Conservation (phyloP, 2,329 filamentous ascomycete species). For the Teratosphaeria nubilosa region DNA sequence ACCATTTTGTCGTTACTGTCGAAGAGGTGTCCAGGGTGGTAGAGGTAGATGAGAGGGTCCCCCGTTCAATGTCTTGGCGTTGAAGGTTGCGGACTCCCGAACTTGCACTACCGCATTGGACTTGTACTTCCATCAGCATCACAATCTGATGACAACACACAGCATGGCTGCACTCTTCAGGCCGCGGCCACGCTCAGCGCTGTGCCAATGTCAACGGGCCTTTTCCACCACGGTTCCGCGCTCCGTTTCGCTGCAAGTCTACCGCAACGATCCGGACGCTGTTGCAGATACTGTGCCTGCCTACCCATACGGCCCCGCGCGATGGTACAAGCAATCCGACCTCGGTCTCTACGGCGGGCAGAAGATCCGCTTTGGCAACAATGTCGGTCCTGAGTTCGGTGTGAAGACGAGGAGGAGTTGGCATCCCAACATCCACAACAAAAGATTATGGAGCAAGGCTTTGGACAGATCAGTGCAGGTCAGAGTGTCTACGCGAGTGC, state of each 20-base stretch:
- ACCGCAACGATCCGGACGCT: constrained; percentile 22
- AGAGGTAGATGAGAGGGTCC: neutral
- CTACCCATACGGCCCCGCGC: constrained; percentile 64
- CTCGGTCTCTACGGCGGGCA: constrained; percentile 43
- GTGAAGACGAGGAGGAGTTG: constrained; percentile 63
- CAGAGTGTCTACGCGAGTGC: constrained; percentile 58
- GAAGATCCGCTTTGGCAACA: constrained; percentile 71
- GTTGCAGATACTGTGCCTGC: constrained; percentile 28
- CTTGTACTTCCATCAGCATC: neutral
- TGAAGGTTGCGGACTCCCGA: neutral
- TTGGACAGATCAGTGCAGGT: constrained; percentile 56
- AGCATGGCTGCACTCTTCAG: constrained; percentile 19
- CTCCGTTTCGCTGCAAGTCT: constrained; percentile 18
- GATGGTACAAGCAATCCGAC: constrained; percentile 71
- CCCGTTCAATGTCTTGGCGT: neutral
- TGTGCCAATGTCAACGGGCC: constrained; percentile 14
- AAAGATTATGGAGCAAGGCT: constrained; percentile 55
- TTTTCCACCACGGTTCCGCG: constrained; percentile 23
- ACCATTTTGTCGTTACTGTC: constrained; percentile 34
- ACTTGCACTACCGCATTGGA: neutral
- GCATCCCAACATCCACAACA: constrained; percentile 62
- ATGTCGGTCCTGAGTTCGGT: constrained; percentile 56
- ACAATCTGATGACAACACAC: neutral
- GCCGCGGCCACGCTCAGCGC: constrained; percentile 5
- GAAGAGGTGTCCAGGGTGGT: neutral